Percentiles rank a stretch among this genome's conserved stretches.
These are phyloP conservation scores for Nicotiana benthamiana DNA, from an alignment of 257 asterid species.

Conservation along the genomic window DNA sequence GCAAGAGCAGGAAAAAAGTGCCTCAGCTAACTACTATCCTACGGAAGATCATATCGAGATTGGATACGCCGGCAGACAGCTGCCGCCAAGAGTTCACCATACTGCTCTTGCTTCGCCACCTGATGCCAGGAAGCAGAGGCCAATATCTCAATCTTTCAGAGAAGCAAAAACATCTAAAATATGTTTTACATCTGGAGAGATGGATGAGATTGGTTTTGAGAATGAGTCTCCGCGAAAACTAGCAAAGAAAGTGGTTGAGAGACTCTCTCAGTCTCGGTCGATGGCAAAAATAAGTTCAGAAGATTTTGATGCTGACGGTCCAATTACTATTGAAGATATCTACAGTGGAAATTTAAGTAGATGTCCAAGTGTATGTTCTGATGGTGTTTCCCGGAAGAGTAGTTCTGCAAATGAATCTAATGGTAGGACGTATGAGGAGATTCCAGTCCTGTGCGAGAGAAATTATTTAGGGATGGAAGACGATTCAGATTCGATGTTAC, in stretches of 20 bases:
- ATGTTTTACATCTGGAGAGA: constrained; percentile 41
- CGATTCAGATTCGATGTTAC: constrained; percentile 43
- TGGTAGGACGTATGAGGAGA: constrained; percentile 39
- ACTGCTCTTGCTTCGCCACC: constrained; percentile 37
- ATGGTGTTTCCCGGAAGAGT: constrained; percentile 30
- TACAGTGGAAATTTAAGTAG: constrained; percentile 42
- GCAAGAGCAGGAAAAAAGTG: constrained; percentile 49
- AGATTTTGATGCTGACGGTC: constrained; percentile 49
- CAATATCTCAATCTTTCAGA: constrained; percentile 75
- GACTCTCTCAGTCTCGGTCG: constrained; percentile 71
- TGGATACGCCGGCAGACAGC: constrained; percentile 36
- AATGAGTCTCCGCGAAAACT: constrained; percentile 73
- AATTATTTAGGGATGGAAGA: constrained; percentile 23
- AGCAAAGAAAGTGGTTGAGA: constrained; percentile 86
- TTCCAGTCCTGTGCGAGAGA: constrained; percentile 32
- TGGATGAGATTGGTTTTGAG: constrained; percentile 41
- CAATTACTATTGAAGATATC: constrained; percentile 87
- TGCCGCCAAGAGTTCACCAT: constrained; percentile 48
- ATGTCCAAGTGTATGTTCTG: constrained; percentile 44
- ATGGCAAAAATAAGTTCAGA: constrained; percentile 41
- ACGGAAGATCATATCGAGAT: constrained; percentile 31
- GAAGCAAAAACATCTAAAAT: constrained; percentile 41
- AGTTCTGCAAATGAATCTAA: constrained; percentile 28
- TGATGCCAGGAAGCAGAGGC: constrained; percentile 57
- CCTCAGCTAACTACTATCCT: constrained; percentile 25